phyloP scores from a whole-genome alignment of 2,329 filamentous ascomycete species.

The Sporothrix euskadiensis region DNA sequence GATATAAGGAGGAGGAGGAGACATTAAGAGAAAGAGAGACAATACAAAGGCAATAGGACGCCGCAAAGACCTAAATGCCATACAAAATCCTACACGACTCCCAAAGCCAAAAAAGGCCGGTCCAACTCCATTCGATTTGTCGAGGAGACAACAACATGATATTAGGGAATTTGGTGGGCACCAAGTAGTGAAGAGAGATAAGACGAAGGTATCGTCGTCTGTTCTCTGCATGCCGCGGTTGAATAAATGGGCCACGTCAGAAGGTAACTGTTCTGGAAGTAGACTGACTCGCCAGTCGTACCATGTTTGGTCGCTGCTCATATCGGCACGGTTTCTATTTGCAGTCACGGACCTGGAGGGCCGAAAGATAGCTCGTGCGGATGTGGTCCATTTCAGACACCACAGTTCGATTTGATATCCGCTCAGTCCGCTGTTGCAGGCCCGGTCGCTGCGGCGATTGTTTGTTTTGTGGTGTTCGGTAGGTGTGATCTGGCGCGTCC shows the following conservation, averaged over 20 bases:
- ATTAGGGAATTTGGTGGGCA: neutral
- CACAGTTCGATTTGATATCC: neutral
- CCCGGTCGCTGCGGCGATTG: neutral
- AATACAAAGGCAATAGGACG: neutral
- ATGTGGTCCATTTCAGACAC: constrained; percentile 21
- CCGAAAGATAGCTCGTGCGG: neutral
- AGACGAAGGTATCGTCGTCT: neutral
- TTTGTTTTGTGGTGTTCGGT: neutral
- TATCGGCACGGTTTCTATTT: neutral
- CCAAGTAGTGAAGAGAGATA: neutral
- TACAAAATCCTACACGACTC: constrained; percentile 21
- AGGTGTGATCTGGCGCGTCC: neutral
- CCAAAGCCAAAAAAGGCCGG: neutral
- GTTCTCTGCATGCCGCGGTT: neutral
- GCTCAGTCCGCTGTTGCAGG: neutral
- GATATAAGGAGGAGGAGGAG: neutral
- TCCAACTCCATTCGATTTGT: neutral
- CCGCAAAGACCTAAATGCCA: neutral
- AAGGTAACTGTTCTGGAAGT: neutral
- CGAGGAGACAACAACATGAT: neutral
- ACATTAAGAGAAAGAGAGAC: neutral
- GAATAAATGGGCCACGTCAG: neutral
- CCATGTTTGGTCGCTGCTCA: neutral
- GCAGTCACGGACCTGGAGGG: neutral
- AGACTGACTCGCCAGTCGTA: neutral